phyloP scores from a whole-genome alignment of 345 rosid species.

The Lagerstroemia speciosa region DNA sequence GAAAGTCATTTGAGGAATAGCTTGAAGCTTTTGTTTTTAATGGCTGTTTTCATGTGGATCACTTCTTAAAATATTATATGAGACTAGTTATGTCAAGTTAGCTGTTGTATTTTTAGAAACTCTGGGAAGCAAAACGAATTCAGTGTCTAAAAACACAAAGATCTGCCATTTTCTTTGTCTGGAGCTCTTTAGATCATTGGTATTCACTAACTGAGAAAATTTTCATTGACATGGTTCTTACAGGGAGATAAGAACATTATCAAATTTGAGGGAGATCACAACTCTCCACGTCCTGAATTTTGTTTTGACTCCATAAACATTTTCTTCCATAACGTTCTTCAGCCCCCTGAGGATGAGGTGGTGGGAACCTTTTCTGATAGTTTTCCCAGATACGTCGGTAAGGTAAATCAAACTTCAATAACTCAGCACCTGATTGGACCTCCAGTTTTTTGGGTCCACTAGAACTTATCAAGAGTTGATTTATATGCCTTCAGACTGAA shows the following conservation, averaged over 20 bases:
- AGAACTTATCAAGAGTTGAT: constrained; percentile 18
- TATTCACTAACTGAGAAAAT: not conserved
- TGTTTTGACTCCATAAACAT: constrained; percentile 89
- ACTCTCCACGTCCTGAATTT: constrained; percentile 88
- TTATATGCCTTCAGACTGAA: constrained; percentile 48
- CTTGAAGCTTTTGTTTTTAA: no score
- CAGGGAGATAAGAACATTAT: constrained; percentile 95
- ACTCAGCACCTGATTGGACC: not conserved
- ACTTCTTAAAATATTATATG: not conserved
- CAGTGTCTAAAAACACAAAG: not conserved
- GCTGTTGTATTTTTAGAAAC: not conserved
- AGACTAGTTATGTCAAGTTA: not conserved
- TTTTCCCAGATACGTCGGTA: constrained; percentile 52
- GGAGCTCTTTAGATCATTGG: not conserved
- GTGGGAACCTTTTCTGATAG: constrained; percentile 51
- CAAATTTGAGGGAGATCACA: constrained; percentile 95
- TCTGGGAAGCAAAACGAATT: not conserved
- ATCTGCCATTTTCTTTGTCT: not conserved
- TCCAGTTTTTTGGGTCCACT: constrained; percentile 11
- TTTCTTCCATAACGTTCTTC: constrained; percentile 81
- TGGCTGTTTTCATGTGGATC: not conserved
- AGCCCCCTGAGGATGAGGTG: constrained; percentile 73
- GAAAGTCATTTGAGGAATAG: no score
- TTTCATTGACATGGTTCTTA: not conserved
- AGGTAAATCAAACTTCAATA: constrained; percentile 35